A percentile compares a stretch with the other conserved stretches of the same genome.
Conservation (phyloP, 192 early-diverging fungal species). For the Obelidium mucronatum region DNA sequence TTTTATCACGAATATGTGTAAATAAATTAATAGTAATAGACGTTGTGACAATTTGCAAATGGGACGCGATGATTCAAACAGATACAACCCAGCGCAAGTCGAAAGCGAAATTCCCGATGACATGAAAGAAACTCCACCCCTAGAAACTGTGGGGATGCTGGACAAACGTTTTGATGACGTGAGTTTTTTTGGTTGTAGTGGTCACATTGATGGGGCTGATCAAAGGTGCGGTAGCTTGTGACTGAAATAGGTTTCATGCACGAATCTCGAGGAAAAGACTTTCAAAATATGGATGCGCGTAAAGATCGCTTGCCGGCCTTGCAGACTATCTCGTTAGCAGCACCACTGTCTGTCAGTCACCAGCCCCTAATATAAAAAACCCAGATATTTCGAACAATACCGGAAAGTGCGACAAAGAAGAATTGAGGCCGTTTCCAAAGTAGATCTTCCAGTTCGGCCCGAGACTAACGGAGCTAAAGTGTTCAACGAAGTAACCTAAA, state of each 20-base stretch:
- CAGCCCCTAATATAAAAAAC: too few species aligned
- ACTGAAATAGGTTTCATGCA: constrained; percentile 49
- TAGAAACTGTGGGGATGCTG: constrained; percentile 50
- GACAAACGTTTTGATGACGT: constrained; percentile 62
- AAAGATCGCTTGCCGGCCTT: constrained; percentile 49
- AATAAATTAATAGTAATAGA: background rate
- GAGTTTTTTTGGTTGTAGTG: background rate
- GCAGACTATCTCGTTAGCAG: constrained; percentile 38
- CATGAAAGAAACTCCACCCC: constrained; percentile 50
- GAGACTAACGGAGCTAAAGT: constrained; percentile 27
- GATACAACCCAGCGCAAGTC: constrained; percentile 29
- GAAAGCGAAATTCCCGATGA: constrained; percentile 58
- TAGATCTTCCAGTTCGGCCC: constrained; percentile 40
- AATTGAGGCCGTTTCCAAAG: constrained; percentile 43
- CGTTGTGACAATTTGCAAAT: too few species aligned
- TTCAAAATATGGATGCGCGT: constrained; percentile 49
- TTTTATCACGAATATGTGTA: background rate
- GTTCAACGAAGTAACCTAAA: too few species aligned
- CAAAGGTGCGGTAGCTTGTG: constrained; percentile 48
- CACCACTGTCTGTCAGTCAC: background rate
- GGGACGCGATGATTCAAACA: too few species aligned
- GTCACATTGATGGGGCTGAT: too few species aligned
- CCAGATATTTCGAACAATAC: constrained; percentile 53
- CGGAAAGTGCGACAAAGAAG: constrained; percentile 47
- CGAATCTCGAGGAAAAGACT: constrained; percentile 55